Base-by-base conservation (phyloP, 2,329 filamentous ascomycete genomes). In the Pseudomassariella vexata region DNA sequence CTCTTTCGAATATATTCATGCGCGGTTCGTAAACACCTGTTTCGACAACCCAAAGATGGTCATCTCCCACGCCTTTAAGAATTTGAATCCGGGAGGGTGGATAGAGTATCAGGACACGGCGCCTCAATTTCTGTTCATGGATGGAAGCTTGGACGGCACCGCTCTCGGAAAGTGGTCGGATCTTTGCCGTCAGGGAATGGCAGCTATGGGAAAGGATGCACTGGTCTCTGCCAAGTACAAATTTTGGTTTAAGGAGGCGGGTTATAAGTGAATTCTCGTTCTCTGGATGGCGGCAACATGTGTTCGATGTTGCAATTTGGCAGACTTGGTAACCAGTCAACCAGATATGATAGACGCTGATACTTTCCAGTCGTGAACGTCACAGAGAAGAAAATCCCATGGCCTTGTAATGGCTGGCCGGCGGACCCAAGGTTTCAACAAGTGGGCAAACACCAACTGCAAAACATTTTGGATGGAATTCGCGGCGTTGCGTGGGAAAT, bases 161-260 rank as follows among this genome's bases (percentile, higher is more conserved):
- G 12, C 6, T 3, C n/a, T 28, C 26, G 26, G 19, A 18, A 15
- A 28, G 15, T 18, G 26, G 26, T 9, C 15, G 2, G 27, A 29
- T 11, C 11, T 9, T 5, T 29, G 27, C 4, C 11, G 15, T 11
- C 27, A 19, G 4, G 27, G 27, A 2, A 19, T 19, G 11, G 4
- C 21, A n/a, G 16, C 5, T 19, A 11, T 19, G 6, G 27, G 27
- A 9, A 16, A 19, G 2, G 6, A 29, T 19, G 10, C 21, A 9
- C 10, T 10, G 11, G 27, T 29, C 17, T 11, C 27, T 6, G 17
- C n/a, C n/a, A 29, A 29, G 17, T 29, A 29, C 27, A 29, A 29
- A 12, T 8, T n/a, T 7, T 29, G 27, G 27, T 11, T 29, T 5
- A 19, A 29, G 15, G 27, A 29, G 16, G 18, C 7, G 6, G 27